Percentiles rank a stretch among this genome's conserved stretches.
phyloP scores from a whole-genome alignment of 306 rosid species.

The Prunus padus region DNA sequence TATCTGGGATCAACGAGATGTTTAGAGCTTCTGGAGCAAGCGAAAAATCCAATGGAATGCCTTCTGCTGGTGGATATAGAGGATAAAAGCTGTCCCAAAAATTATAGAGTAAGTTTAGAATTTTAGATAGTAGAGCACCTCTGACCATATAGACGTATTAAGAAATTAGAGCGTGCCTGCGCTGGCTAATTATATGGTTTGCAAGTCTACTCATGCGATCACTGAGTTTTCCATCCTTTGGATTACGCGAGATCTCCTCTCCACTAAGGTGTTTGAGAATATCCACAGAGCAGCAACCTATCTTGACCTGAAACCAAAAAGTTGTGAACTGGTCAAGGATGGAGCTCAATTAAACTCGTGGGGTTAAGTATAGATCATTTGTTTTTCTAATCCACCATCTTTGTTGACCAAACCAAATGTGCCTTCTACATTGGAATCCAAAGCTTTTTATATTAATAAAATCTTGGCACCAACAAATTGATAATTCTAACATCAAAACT shows the following conservation, averaged over 20 bases:
- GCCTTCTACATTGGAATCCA: neutral
- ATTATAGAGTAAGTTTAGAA: conserved; percentile 4
- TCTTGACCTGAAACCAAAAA: conserved; percentile 67
- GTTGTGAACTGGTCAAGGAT: neutral
- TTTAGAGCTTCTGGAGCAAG: conserved; percentile 81
- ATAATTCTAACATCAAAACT: neutral
- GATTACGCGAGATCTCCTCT: conserved; percentile 83
- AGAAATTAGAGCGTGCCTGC: conserved; percentile 42
- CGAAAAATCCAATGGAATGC: conserved; percentile 82
- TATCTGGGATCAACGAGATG: conserved; percentile 64
- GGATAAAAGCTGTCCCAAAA: conserved; percentile 81
- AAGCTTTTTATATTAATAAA: neutral
- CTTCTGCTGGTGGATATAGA: conserved; percentile 82
- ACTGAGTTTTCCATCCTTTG: conserved; percentile 50
- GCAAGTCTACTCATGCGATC: conserved; percentile 90
- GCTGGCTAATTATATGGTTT: conserved; percentile 73
- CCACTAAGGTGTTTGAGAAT: conserved; percentile 89
- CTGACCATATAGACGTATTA: conserved; percentile 2
- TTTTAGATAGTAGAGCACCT: conserved; percentile 15
- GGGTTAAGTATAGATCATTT: neutral
- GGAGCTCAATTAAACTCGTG: neutral
- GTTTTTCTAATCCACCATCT: conserved; percentile 7
- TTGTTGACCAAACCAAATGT: neutral
- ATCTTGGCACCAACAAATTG: neutral
- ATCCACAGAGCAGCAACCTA: conserved; percentile 85